Evolutionary conservation across 352 stramenopile species (phyloP), one percentile per base, ranked within the genome.

Genomic region (Globisporangium carolinianum): DNA sequence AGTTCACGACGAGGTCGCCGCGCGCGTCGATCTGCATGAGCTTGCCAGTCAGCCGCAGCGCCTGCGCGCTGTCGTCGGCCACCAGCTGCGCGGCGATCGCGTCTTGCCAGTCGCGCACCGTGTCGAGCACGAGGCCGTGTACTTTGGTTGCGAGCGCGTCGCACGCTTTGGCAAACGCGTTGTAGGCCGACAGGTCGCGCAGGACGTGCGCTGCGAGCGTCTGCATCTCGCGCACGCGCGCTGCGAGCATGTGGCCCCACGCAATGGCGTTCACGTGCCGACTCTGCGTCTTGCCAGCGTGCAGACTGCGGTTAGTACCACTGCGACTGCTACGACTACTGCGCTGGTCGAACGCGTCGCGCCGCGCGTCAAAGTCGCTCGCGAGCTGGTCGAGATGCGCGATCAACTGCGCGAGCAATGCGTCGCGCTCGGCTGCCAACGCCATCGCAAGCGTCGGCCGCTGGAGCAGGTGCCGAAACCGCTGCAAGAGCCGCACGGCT

Each of bases 21-120:
- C 71, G 79, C 37, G 87, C 82, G 67, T 97, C 87, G 55, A 97
- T 96, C 58, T 96, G 90, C 82, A 98, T 97, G 49, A 97, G 81
- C 65, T 84, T 72, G 15, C 87, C 89, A 37, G 72, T 89, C 24
- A 97, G 66, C 7, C 86, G 77, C 41, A 96, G 61, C 14, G 67
- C 69, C 15, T 72, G 55, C 18, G 91, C 86, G 12, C 71, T 72
- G 14, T 90, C 77, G 14, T 90, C 77, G 32, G 80, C 68, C 37
- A 89, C 73, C 8, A 95, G 56, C 39, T 81, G 69, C 3, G 72
- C 65, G 8, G 90, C 63, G 47, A 95, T 84, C n/a, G 86, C 65
- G 24, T 92, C 76, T 39, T 93, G 78, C 90, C 90, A 97, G 58
- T 91, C 80, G 14, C 84, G 72, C 9, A 97, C 83, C 15, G 91